Percentiles rank a stretch among this genome's conserved stretches.
Conservation (phyloP, 1,284 basidiomycete species). For the Earliella scabrosa region DNA sequence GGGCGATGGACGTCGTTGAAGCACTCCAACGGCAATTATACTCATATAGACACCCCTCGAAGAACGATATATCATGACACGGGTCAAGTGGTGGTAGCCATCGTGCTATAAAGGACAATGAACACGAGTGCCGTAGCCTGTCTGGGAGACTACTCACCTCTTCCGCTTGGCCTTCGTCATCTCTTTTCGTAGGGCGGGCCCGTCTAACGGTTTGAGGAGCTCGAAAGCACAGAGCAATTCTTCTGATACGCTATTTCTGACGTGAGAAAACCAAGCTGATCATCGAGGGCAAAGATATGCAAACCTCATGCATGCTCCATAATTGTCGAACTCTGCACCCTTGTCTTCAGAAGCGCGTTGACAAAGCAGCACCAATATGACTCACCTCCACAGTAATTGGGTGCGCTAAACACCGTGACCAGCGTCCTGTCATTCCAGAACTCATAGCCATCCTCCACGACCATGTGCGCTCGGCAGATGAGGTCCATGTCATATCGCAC, state of each 20-base stretch:
- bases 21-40: conserved; percentile 31
- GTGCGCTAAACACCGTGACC: conserved; percentile 98
- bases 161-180: conserved; percentile 99
- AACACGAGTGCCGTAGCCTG: too few species aligned
- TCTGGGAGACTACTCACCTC: conserved; percentile 62
- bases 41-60: conserved; percentile 33
- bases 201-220: conserved; percentile 94
- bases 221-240: conserved; percentile 98
- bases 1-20: conserved; percentile 8
- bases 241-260: conserved; percentile 82
- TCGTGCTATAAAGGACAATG: conserved; percentile 28
- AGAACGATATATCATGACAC: conserved; percentile 17
- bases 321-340: conserved; percentile 90
- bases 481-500: conserved; percentile 97
- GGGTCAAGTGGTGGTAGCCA: conserved; percentile 35
- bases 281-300: conserved; percentile 18
- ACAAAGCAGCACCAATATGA: conserved; percentile 24
- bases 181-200: conserved; percentile 94
- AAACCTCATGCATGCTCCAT: conserved; percentile 93
- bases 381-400: conserved; percentile 96
- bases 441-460: conserved; percentile 99
- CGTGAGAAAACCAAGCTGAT: conserved; percentile 17
- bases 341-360: conserved; percentile 20
- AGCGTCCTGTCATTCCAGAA: conserved; percentile 99
- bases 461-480: conserved; percentile 99